Conservation (phyloP, 2,329 filamentous ascomycete genomes). For the Xenoacremonium recifei region DNA sequence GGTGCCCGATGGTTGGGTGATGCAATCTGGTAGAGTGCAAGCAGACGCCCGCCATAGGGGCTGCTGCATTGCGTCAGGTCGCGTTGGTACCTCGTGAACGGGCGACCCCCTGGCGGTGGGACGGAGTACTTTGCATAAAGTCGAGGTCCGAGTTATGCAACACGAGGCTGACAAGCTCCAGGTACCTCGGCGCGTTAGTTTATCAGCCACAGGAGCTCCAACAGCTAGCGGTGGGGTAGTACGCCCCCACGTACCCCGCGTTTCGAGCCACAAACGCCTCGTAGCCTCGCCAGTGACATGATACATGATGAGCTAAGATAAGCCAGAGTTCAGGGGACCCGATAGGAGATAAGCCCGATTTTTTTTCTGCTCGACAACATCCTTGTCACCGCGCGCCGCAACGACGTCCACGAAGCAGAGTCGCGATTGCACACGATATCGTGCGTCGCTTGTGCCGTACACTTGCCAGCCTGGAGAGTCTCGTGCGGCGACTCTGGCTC, state of each 20-base stretch:
- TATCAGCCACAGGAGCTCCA: background rate
- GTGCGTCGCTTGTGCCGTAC: too few species aligned
- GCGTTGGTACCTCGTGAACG: too few species aligned
- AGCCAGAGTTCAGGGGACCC: too few species aligned
- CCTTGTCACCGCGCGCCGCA: too few species aligned
- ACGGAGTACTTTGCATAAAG: background rate
- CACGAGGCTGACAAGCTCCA: slow-evolving; percentile 13
- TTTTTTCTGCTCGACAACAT: slow-evolving; percentile 5
- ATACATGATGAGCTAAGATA: too few species aligned
- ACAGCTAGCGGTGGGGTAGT: background rate
- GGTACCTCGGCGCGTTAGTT: background rate
- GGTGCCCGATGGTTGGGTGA: background rate
- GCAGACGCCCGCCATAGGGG: too few species aligned
- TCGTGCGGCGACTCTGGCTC: slow-evolving; percentile 17
- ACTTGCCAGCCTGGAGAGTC: slow-evolving; percentile 22
- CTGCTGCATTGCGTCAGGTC: too few species aligned
- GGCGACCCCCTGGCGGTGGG: too few species aligned
- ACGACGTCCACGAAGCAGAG: slow-evolving; percentile 1
- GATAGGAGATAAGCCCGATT: too few species aligned
- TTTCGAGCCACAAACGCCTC: slow-evolving; percentile 14
- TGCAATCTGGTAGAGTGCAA: too few species aligned
- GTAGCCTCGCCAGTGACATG: slow-evolving; percentile 13
- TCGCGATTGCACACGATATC: too few species aligned
- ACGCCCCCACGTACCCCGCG: slow-evolving; percentile 14
- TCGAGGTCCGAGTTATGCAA: background rate